These are phyloP conservation scores for Linnemannia zychae DNA, from an alignment of 192 early-diverging fungal genomes.

Conservation along the genomic window DNA sequence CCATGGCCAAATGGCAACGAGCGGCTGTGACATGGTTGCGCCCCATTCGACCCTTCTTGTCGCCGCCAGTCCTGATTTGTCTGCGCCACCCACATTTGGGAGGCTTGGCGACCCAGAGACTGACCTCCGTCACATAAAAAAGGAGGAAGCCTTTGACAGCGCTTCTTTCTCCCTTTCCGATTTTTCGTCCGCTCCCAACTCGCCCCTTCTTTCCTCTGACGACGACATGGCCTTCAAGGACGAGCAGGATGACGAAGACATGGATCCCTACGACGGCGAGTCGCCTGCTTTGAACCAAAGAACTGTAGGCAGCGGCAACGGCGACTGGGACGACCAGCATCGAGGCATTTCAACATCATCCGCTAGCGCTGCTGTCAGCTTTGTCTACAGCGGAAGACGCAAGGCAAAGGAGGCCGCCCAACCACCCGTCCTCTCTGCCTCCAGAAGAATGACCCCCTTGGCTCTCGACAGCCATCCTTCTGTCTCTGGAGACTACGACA, in stretches of 20 bases:
- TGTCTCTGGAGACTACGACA: constrained; percentile 10
- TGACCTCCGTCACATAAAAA: neutral
- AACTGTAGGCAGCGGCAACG: too few relatives aligned
- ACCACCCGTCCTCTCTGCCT: neutral
- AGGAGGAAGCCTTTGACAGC: neutral
- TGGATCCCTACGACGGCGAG: neutral
- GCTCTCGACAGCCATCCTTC: neutral
- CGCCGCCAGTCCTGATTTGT: neutral
- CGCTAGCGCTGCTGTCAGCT: neutral
- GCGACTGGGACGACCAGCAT: neutral
- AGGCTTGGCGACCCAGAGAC: neutral
- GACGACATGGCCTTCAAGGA: constrained; percentile 10
- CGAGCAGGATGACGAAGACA: neutral
- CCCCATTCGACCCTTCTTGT: constrained; percentile 2
- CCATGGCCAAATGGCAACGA: neutral
- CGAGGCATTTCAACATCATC: neutral
- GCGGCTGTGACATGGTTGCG: constrained; percentile 2
- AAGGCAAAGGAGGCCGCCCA: neutral
- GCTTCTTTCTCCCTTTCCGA: neutral
- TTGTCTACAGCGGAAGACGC: constrained; percentile 4
- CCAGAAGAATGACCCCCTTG: neutral
- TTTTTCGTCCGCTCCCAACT: neutral
- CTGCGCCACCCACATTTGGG: constrained; percentile 3
- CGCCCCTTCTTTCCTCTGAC: neutral
- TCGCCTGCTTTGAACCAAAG: neutral